Evolutionary conservation across 164 flowering plant species (phyloP).

Genomic region (Stephania cephalantha): DNA sequence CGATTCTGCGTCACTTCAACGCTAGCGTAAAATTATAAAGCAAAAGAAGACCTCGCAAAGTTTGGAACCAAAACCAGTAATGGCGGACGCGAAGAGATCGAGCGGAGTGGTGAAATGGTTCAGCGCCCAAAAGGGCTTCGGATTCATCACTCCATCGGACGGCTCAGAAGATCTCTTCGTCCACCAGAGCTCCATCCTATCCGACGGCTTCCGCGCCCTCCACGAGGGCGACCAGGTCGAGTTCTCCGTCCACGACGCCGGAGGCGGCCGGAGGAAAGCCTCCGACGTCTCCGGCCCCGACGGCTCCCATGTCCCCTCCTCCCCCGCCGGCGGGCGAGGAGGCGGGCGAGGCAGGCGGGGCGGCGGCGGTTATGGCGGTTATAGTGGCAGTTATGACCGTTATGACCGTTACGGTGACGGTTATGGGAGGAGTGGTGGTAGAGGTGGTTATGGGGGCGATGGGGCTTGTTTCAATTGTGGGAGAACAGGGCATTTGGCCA

Average conservation of each 20-base stretch:
- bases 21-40: too few relatives aligned
- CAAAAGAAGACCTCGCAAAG: too few relatives aligned
- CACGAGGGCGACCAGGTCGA: conserved; percentile 55
- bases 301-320: conserved; percentile 22
- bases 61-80: not conserved
- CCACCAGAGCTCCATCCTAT: conserved; percentile 55
- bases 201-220: conserved; percentile 57
- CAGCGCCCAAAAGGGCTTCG: conserved; percentile 51
- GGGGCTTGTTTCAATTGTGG: conserved; percentile 27
- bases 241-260: conserved; percentile 32
- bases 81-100: conserved; percentile 31
- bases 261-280: conserved; percentile 49
- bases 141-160: conserved; percentile 58
- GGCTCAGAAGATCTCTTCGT: conserved; percentile 69
- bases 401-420: conserved; percentile 13
- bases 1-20: too few relatives aligned
- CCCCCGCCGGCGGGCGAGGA: conserved; percentile 10
- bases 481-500: conserved; percentile 35
- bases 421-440: conserved; percentile 13
- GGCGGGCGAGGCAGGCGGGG: conserved; percentile 16
- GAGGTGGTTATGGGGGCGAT: not conserved
- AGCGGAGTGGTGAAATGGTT: conserved; percentile 48
- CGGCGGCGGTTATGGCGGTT: conserved; percentile 13
- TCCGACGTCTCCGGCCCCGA: conserved; percentile 53
- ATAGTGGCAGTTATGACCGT: conserved; percentile 8